Evolutionary conservation across 2,329 filamentous ascomycete species (phyloP).

Genomic region (Cladosporium sp.): DNA sequence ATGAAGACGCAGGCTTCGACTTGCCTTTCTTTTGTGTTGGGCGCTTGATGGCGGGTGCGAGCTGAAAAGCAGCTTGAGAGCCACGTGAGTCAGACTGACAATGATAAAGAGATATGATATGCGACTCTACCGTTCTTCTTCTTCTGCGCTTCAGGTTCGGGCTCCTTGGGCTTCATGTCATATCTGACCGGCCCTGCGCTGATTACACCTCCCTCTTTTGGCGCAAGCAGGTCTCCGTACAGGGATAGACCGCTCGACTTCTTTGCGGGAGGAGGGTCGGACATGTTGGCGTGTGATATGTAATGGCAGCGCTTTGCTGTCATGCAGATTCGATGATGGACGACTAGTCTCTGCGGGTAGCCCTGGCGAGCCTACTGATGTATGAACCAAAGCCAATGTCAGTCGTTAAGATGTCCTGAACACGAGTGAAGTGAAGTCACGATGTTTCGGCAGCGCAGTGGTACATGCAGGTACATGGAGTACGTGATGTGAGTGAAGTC

Average conservation of each 20-base stretch:
- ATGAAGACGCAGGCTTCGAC: constrained; percentile 49
- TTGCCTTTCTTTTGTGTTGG: constrained; percentile 63
- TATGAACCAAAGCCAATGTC: no score
- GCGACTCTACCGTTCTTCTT: constrained; percentile 59
- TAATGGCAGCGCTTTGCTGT: background rate
- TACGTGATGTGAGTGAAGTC: no score
- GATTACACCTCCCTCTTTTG: constrained; percentile 56
- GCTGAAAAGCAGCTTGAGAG: constrained; percentile 63
- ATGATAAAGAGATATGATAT: constrained; percentile 29
- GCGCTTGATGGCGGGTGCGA: constrained; percentile 74
- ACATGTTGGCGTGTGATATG: constrained; percentile 5
- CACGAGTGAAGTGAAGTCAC: background rate
- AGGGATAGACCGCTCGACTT: constrained; percentile 54
- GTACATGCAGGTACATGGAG: background rate
- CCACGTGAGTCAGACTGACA: constrained; percentile 46
- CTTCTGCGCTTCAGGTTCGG: constrained; percentile 47
- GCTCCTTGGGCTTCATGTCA: constrained; percentile 57
- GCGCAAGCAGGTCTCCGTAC: constrained; percentile 77
- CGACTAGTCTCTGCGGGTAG: no score
- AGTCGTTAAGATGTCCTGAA: no score
- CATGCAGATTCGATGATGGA: no score
- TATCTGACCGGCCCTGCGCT: constrained; percentile 73
- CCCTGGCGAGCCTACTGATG: no score
- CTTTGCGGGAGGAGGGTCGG: constrained; percentile 7
- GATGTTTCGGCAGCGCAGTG: background rate